Base-by-base conservation (phyloP, 1,139 yeast genomes). In the Pichia sp. region DNA sequence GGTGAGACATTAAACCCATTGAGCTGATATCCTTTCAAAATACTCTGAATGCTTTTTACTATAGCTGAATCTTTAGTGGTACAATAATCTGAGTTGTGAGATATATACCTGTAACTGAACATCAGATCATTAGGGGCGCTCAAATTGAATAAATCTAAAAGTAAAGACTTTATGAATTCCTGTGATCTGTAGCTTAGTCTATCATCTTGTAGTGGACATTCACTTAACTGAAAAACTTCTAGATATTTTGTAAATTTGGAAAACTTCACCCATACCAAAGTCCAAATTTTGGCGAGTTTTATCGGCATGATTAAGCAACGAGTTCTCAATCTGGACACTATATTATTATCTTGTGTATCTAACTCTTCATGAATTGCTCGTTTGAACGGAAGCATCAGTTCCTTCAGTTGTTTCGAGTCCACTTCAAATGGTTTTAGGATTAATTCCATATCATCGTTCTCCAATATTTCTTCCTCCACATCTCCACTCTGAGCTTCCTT, bases 241-340 rank as follows among this genome's bases (percentile, higher is more conserved):
- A 61, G 59, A 27, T 50, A 60, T 45, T 58, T 58, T 30, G 45
- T 33, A 40, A 46, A 17, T 27, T 55, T 54, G n/a, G 51, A 52
- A 33, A 64, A 61, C 46, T 63, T 60, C 10, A 64, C 52, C 69
- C 69, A 65, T 3, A 65, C 48, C 20, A 63, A 48, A 1, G 67
- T 55, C 68, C 68, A 65, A 17, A 49, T 43, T 14, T 57, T 47
- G 4, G 55, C 47, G 17, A 60, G 49, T 43, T 61, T 60, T 2
- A 63, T 49, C 0, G 64, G 65, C 29, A 64, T 49, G 2, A 65
- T 20, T 14, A 65, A 16, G 31, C 59, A 60, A 31, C 51, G 45
- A 24, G 52, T 47, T 52, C 65, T 48, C 27, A 59, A 44, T 2
- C 44, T 41, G 41, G 43, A 34, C 34, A 52, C 14, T 27, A 33